Evolutionary conservation across 2,329 filamentous ascomycete genomes (phyloP).

Genomic region (Fusarium proliferatum): DNA sequence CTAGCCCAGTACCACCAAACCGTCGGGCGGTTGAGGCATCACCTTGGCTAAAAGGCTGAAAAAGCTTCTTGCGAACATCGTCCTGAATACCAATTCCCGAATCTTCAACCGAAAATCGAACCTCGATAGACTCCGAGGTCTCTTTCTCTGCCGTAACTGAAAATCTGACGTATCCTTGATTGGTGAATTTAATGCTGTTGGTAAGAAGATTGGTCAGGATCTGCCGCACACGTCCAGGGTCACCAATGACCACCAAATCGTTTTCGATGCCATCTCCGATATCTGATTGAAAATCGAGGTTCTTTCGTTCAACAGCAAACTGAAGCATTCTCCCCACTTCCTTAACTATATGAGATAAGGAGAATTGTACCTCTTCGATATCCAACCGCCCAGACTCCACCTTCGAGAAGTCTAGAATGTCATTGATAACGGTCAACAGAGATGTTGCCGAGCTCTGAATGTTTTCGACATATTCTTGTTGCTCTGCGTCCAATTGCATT

Average conservation of each 20-base stretch:
- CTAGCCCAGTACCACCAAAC: conserved; percentile 83
- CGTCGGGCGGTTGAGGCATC: conserved; percentile 81
- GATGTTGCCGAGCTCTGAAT: conserved; percentile 84
- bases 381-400: conserved; percentile 81
- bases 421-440: conserved; percentile 87
- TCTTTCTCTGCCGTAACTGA: conserved; percentile 72
- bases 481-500: conserved; percentile 74
- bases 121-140: conserved; percentile 70
- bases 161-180: conserved; percentile 74
- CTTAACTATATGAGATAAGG: conserved; percentile 75
- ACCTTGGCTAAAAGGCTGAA: conserved; percentile 84
- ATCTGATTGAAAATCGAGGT: conserved; percentile 75
- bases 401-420: conserved; percentile 91
- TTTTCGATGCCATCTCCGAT: conserved; percentile 71
- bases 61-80: conserved; percentile 76
- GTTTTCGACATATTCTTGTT: conserved; percentile 79
- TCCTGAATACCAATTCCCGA: conserved; percentile 86
- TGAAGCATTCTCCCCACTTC: conserved; percentile 90
- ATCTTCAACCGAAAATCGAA: conserved; percentile 80
- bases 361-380: conserved; percentile 85
- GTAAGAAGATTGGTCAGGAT: conserved; percentile 84
- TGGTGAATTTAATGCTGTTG: conserved; percentile 81
- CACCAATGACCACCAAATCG: conserved; percentile 84
- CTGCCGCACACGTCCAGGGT: conserved; percentile 84
- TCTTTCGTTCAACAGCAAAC: conserved; percentile 84